Percentiles rank a stretch among this genome's conserved stretches.
Conservation (phyloP, 176 grass and related monocot genomes). For the Musa schizocarpa region DNA sequence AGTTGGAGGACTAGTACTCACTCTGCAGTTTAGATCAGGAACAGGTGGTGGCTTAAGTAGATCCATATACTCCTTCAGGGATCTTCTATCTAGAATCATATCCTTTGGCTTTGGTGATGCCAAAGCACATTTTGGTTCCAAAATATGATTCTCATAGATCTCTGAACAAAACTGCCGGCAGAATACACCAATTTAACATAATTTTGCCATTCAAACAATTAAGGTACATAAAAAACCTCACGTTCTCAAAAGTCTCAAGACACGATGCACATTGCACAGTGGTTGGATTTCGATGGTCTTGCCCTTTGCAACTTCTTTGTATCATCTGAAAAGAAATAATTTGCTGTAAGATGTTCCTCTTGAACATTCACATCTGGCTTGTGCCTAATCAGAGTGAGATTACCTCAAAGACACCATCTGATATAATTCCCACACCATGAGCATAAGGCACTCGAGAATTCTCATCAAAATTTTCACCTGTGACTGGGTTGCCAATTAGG, state of each 20-base stretch:
- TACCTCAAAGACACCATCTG: slow-evolving; percentile 48
- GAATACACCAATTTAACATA: not conserved
- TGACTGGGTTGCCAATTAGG: slow-evolving; percentile 36
- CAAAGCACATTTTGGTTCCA: slow-evolving; percentile 19
- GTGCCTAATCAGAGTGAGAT: not conserved
- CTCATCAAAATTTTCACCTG: slow-evolving; percentile 11
- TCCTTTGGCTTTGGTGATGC: slow-evolving; percentile 1
- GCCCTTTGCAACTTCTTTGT: slow-evolving; percentile 25
- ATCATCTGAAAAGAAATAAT: slow-evolving; percentile 8
- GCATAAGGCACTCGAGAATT: slow-evolving; percentile 21
- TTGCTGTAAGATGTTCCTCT: not conserved
- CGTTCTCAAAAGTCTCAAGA: not conserved
- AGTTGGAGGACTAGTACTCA: slow-evolving; percentile 6
- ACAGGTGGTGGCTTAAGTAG: slow-evolving; percentile 12
- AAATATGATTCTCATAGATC: slow-evolving; percentile 1
- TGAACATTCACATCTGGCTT: not conserved
- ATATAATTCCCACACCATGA: slow-evolving; percentile 55
- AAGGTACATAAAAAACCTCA: not conserved
- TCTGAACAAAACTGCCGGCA: slow-evolving; percentile 8
- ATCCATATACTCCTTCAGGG: slow-evolving; percentile 11
- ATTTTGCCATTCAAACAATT: not conserved
- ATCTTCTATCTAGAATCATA: not conserved
- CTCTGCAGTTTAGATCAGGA: slow-evolving; percentile 21
- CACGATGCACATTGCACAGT: slow-evolving; percentile 20
- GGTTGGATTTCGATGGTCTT: not conserved